These are phyloP conservation scores for Alternaria solani DNA, from an alignment of 2,329 filamentous ascomycete species.

Conservation along the genomic window DNA sequence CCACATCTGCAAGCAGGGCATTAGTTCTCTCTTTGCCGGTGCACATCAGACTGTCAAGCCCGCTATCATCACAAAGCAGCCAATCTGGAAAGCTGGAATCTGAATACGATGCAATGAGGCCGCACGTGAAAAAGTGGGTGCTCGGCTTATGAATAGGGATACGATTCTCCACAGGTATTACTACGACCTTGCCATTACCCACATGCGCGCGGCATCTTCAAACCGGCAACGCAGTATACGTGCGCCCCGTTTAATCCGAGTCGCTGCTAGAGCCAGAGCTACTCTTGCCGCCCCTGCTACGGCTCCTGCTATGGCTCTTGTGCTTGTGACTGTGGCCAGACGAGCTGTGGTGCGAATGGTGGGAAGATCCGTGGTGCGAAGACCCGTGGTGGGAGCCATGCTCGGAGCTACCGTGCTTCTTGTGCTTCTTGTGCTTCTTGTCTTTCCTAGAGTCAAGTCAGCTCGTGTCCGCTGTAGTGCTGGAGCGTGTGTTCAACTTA, in stretches of 20 bases:
- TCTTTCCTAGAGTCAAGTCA: conserved; percentile 27
- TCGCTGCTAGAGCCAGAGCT: conserved; percentile 47
- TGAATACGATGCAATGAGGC: background rate
- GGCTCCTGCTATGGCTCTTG: conserved; percentile 45
- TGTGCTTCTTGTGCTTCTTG: conserved; percentile 47
- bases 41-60: background rate
- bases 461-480: background rate
- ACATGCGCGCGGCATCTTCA: background rate
- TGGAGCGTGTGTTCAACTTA: conserved; percentile 23
- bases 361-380: conserved; percentile 15
- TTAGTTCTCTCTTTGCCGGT: background rate
- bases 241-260: conserved; percentile 40
- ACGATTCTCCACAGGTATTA: background rate
- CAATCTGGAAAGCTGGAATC: too few species aligned
- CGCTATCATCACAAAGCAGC: too few species aligned
- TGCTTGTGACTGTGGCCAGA: conserved; percentile 24
- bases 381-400: conserved; percentile 35
- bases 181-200: background rate
- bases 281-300: conserved; percentile 43
- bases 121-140: background rate
- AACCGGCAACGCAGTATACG: background rate
- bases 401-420: conserved; percentile 45
- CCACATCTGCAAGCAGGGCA: background rate
- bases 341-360: conserved; percentile 13
- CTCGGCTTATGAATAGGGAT: background rate